These are phyloP conservation scores for Taxillus chinensis DNA, from an alignment of 164 flowering plant species.

Conservation along the genomic window DNA sequence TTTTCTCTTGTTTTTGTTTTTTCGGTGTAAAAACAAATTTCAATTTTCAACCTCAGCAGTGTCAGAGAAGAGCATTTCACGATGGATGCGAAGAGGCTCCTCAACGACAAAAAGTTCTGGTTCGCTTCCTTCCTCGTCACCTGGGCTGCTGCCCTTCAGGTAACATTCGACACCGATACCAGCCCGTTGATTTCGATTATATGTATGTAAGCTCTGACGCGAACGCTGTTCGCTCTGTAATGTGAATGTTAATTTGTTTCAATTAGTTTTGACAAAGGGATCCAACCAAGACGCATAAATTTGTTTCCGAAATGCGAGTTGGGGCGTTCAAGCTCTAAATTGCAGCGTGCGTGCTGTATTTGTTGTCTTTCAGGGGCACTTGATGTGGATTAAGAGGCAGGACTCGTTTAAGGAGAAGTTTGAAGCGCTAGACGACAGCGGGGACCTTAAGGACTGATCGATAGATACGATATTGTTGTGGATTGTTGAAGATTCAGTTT, in stretches of 20 bases:
- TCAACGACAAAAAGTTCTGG: slow-evolving; percentile 77
- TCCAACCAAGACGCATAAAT: neutral
- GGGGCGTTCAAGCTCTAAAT: no score
- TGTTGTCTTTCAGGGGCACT: slow-evolving; percentile 44
- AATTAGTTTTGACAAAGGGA: no score
- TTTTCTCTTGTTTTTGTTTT: no score
- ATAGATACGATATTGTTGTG: no score
- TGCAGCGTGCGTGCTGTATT: neutral
- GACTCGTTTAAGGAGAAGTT: slow-evolving; percentile 70
- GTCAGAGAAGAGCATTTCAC: neutral
- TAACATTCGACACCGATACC: slow-evolving; percentile 4
- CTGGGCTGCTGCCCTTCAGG: slow-evolving; percentile 96
- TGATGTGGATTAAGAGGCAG: slow-evolving; percentile 76
- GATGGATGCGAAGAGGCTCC: slow-evolving; percentile 30
- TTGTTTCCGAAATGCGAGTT: neutral
- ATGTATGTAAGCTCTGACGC: no score
- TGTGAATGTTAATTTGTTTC: no score
- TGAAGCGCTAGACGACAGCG: slow-evolving; percentile 20
- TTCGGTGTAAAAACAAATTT: no score
- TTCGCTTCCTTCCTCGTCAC: slow-evolving; percentile 64
- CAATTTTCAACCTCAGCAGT: no score
- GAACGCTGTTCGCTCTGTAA: no score
- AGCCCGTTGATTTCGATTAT: neutral
- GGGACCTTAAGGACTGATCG: slow-evolving; percentile 17
- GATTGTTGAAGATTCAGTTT: no score